Base-by-base conservation (phyloP, 2,329 filamentous ascomycete genomes). In the Ascomycota sp. region DNA sequence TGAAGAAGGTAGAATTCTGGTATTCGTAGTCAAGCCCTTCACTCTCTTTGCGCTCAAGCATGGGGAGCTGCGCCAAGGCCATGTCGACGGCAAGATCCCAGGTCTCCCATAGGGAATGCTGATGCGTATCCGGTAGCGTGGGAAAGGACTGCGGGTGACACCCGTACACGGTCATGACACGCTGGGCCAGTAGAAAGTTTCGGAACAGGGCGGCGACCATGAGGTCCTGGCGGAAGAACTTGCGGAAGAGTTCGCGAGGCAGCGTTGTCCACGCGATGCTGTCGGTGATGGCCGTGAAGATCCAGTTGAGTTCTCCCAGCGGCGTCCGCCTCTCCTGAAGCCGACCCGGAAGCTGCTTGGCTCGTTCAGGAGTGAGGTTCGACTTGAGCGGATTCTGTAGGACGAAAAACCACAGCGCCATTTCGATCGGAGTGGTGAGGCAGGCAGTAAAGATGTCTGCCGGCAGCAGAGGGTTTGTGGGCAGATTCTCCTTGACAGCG, bases 131-230 rank as follows among this genome's bases (percentile, higher is more conserved):
- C 1, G 89, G 86, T n/a, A 98, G 69, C 38, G 76, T 70, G 0
- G 89, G 89, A 37, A 79, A 85, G 11, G 85, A 94, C 41, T 91
- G 79, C 3, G 89, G 89, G 45, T 92, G 82, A 46, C 89, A 98
- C 40, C 91, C 83, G 46, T 95, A 94, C 1, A 85, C 81, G 34
- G 79, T 74, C 89, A 98, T 95, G 42, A 98, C 78, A 38, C 89
- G 71, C 51, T 98, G 89, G 3, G 83, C 82, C 3, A 98, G 67
- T 2, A 98, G 65, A 46, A 95, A 95, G 48, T 98, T 98, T 30
- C 89, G 72, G 52, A 95, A 98, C 7, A 98, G 59, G 2, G 89
- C 89, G 9, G 89, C 89, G n/a, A 98, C 89, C 85, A 98, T 95
- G 9, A 98, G 63, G 50, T 98, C 89, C 50, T 98, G 89, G 25